Conservation (phyloP, 331 rosid species). For the Saraca asoca region DNA sequence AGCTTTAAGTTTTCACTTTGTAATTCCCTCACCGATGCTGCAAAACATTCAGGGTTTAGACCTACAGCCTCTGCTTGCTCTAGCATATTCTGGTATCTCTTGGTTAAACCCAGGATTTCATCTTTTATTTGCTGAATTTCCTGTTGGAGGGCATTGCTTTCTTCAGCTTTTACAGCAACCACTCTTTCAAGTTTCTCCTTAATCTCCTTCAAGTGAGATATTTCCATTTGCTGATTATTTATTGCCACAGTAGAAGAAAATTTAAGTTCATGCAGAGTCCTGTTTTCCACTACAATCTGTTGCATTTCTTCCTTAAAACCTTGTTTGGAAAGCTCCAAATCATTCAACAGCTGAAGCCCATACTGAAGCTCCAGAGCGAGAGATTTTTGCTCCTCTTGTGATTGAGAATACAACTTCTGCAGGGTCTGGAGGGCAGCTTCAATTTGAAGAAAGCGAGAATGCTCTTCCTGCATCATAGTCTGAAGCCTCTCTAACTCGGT, state of each 20-base stretch:
- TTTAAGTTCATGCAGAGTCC: conserved; percentile 55
- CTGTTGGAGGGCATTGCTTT: conserved; percentile 59
- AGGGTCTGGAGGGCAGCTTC: conserved; percentile 70
- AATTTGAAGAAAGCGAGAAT: conserved; percentile 68
- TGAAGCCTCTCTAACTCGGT: conserved; percentile 73
- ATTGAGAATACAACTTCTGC: conserved; percentile 67
- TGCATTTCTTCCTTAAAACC: conserved; percentile 66
- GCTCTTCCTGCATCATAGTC: conserved; percentile 71
- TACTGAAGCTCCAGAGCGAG: conserved; percentile 76
- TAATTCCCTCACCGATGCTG: conserved; percentile 66
- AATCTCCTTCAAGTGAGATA: conserved; percentile 76
- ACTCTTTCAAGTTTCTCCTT: conserved; percentile 79
- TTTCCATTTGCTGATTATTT: conserved; percentile 65
- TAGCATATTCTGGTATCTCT: conserved; percentile 69
- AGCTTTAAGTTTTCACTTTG: conserved; percentile 69
- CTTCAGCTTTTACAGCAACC: conserved; percentile 54
- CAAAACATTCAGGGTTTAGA: conserved; percentile 65
- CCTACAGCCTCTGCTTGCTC: conserved; percentile 73
- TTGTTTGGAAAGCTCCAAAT: conserved; percentile 63
- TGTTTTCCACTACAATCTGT: conserved; percentile 64
- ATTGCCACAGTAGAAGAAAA: conserved; percentile 51
- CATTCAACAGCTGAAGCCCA: conserved; percentile 77
- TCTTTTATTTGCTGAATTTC: conserved; percentile 66
- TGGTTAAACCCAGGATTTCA: conserved; percentile 60
- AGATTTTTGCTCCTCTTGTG: conserved; percentile 86